Base-by-base conservation (phyloP, 805 yeast genomes). In the Jamesozyma spencerorum region DNA sequence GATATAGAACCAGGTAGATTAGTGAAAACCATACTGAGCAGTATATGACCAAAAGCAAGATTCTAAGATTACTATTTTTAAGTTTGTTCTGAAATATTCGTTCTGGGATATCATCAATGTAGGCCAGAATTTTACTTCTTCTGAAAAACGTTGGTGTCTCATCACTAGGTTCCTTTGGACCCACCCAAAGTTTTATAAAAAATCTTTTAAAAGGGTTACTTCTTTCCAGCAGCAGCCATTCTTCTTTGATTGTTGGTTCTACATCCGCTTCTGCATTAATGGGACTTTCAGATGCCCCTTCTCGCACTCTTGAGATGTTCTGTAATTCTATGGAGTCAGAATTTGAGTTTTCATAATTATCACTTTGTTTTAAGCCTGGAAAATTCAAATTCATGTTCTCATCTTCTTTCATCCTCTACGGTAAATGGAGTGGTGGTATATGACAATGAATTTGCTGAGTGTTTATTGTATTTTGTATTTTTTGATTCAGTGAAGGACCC, bases 81-180 rank as follows among this genome's bases (percentile, higher is more conserved):
- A 51, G 20, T 57, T 53, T 20, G 33, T 45, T 32, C 40, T 57
- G 47, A 19, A 75, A 58, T 30, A 49, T 55, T 2, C 44, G 34
- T 14, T 40, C 44, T 0, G 83, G 82, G 30, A 71, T 56, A 2
- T 50, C 53, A 38, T 78, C 34, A 4, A 39, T 15, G 6, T 10
- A 14, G 22, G 20, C 20, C 15, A 24, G 12, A 10, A 30, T 11
- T 4, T n/a, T 5, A 18, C 17, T n/a, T 8, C 19, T 34, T 13
- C 34, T 31, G 17, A 39, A 34, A 20, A 70, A 61, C 2, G 44
- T 42, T 1, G 81, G 79, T 2, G 76, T 71, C 1, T 60, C 63
- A 48, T 79, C 84, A 15, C 45, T 43, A 1, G 75, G 69, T 2
- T 49, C 47, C 2, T 45, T 50, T 0, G 86, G 85, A 1, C 87